Evolutionary conservation across 2,329 filamentous ascomycete genomes (phyloP).

Genomic region (Diaporthe destruens): DNA sequence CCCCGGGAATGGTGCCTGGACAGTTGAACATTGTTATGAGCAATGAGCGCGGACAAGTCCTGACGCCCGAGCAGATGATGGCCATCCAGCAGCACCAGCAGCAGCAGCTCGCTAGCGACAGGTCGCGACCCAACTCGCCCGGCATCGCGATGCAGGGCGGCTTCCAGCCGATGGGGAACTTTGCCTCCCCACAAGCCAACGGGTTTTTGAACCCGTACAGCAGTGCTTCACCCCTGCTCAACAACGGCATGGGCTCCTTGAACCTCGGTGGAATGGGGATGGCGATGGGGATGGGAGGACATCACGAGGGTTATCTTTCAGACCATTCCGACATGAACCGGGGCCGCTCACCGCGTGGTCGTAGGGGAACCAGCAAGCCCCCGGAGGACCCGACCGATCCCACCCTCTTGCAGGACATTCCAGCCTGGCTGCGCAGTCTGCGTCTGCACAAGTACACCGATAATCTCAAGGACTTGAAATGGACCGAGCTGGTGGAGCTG

Average conservation of each 20-base stretch:
- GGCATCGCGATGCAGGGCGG: slow-evolving; percentile 71
- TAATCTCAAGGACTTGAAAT: slow-evolving; percentile 96
- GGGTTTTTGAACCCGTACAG: slow-evolving; percentile 94
- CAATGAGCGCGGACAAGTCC: slow-evolving; percentile 89
- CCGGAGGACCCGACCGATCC: slow-evolving; percentile 97
- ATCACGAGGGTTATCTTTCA: slow-evolving; percentile 88
- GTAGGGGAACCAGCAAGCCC: slow-evolving; percentile 94
- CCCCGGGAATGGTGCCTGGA: slow-evolving; percentile 70
- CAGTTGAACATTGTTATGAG: slow-evolving; percentile 85
- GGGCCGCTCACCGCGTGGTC: slow-evolving; percentile 90
- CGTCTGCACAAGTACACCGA: slow-evolving; percentile 99
- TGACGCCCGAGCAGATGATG: slow-evolving; percentile 87
- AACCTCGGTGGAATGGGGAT: slow-evolving; percentile 64
- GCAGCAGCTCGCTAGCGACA: slow-evolving; percentile 66
- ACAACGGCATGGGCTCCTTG: slow-evolving; percentile 77
- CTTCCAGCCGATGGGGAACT: slow-evolving; percentile 75
- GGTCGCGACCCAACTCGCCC: slow-evolving; percentile 91
- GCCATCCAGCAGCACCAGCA: slow-evolving; percentile 74
- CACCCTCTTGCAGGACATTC: slow-evolving; percentile 91
- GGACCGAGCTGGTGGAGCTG: slow-evolving; percentile 91
- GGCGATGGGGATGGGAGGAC: slow-evolving; percentile 76
- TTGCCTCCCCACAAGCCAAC: slow-evolving; percentile 92
- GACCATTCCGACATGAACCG: slow-evolving; percentile 93
- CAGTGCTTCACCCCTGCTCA: slow-evolving; percentile 75
- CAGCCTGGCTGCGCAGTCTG: slow-evolving; percentile 93